These are phyloP conservation scores for Pichia sp. DNA, from an alignment of 1,139 yeast genomes.

Conservation along the genomic window DNA sequence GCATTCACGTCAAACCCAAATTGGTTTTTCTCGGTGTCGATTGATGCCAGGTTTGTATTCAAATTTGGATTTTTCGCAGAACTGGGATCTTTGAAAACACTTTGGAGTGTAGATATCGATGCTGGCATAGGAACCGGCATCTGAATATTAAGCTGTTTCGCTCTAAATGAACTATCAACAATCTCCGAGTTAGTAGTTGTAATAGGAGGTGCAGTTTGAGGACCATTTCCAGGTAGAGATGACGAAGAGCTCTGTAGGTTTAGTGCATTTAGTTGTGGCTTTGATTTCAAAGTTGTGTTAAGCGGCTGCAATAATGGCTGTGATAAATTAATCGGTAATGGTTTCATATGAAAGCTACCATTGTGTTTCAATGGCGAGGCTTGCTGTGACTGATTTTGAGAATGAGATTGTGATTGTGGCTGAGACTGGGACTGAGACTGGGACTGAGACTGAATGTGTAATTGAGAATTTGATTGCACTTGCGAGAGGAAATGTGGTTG, in stretches of 20 bases:
- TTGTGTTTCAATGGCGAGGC: conserved; percentile 17
- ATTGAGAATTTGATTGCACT: background rate
- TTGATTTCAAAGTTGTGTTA: conserved; percentile 32
- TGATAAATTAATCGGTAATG: conserved; percentile 30
- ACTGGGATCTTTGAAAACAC: conserved; percentile 1
- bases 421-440: background rate
- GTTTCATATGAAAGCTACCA: conserved; percentile 47
- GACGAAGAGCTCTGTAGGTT: conserved; percentile 5
- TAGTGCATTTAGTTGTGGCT: background rate
- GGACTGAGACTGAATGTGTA: background rate
- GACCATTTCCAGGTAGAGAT: conserved; percentile 11
- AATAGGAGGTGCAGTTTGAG: conserved; percentile 22
- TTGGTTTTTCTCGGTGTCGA: conserved; percentile 19
- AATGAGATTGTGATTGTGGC: background rate
- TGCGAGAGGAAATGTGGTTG: background rate
- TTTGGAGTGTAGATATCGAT: conserved; percentile 1
- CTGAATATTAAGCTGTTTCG: conserved; percentile 30
- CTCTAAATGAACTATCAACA: conserved; percentile 13
- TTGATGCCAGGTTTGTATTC: background rate
- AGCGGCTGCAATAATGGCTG: conserved; percentile 55
- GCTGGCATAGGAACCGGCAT: conserved; percentile 39
- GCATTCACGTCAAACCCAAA: conserved; percentile 41
- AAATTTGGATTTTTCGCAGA: background rate
- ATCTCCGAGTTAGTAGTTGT: conserved; percentile 6
- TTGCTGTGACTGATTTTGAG: background rate